Evolutionary conservation across 306 rosid genomes (phyloP), one percentile per base, ranked within the genome.

Genomic region (Malus fusca): DNA sequence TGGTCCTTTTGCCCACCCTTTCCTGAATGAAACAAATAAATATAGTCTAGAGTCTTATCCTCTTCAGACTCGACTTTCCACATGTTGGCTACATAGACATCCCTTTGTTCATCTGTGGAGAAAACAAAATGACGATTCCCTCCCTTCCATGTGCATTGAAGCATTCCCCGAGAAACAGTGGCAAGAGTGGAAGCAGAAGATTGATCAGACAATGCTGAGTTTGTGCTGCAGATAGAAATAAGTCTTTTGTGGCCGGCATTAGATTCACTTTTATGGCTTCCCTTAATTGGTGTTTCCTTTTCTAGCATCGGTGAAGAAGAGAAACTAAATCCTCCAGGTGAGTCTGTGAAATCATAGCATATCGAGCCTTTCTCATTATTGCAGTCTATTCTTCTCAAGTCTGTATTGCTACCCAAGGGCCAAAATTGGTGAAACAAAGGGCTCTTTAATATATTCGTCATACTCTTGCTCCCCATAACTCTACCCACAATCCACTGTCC

Each of bases 381-480:
- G 43, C 80, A 76, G 60, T 72, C 64, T 84, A 82, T 82, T 82
- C 80, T 84, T 68, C 60, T 42, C 42, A 83, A 79, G 77, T 77
- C 85, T 55, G 79, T 83, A 79, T 76, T 81, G 82, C 82, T 53
- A 64, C 86, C 86, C 5, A 80, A 75, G 59, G 79, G 69, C 67
- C 86, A 91, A 6, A 78, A 86, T 71, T 83, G 88, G 65, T 89
- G 79, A 79, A 90, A 82, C 71, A 90, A 73, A 65, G 92, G 88
- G 80, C 90, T 92, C 70, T 87, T 92, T 85, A 90, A 81, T 76
- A 92, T 88, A 79, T 89, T 92, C 44, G 80, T 55, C 94, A 96
- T 89, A 84, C 98, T 96, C 85, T 96, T 81, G 87, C 96, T 95
- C 78, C 86, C 92, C 98, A 95, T 92, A 43, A 95, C 85, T 6